Evolutionary conservation across 2,329 filamentous ascomycete genomes (phyloP).

Genomic region (Conoideocrella luteorostrata): DNA sequence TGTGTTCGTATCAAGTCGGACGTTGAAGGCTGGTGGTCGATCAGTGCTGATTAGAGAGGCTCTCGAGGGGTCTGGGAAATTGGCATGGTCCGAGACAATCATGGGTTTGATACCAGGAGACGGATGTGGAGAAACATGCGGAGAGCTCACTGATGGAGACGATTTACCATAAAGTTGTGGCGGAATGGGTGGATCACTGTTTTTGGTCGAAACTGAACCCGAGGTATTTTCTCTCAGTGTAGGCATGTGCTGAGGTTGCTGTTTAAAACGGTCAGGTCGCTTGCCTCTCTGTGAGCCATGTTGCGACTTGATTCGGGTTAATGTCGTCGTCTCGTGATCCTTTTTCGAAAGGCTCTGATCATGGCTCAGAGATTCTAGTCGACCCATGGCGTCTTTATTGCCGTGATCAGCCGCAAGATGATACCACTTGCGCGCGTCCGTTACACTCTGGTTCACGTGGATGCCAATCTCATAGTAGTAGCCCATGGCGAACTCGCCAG

Average conservation of each 20-base stretch:
- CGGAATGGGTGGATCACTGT: constrained; percentile 15
- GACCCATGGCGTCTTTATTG: constrained; percentile 77
- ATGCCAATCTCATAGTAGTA: constrained; percentile 98
- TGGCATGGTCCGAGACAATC: constrained; percentile 30
- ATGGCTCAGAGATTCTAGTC: constrained; percentile 77
- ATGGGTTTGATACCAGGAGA: constrained; percentile 35
- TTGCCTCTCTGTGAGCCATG: constrained; percentile 62
- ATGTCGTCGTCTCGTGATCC: constrained; percentile 88
- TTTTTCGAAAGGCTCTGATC: constrained; percentile 80
- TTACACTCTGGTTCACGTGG: constrained; percentile 74
- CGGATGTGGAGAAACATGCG: constrained; percentile 32
- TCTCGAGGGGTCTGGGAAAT: constrained; percentile 42
- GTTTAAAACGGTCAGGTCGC: constrained; percentile 54
- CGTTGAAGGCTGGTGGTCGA: constrained; percentile 43
- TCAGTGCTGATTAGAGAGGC: constrained; percentile 28
- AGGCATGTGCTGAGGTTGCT: constrained; percentile 42
- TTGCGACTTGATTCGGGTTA: constrained; percentile 79
- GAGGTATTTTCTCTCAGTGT: constrained; percentile 38
- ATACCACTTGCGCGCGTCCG: constrained; percentile 85
- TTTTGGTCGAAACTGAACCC: constrained; percentile 20
- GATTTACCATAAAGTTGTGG: constrained; percentile 7
- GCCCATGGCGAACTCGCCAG: constrained; percentile 91
- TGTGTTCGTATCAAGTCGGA: constrained; percentile 36
- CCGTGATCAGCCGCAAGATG: constrained; percentile 81
- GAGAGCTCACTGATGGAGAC: constrained; percentile 19